Percentiles rank a stretch among this genome's conserved stretches.
These are phyloP conservation scores for Aspergillus nanangensis DNA, from an alignment of 495 filamentous ascomycete species.

Conservation along the genomic window DNA sequence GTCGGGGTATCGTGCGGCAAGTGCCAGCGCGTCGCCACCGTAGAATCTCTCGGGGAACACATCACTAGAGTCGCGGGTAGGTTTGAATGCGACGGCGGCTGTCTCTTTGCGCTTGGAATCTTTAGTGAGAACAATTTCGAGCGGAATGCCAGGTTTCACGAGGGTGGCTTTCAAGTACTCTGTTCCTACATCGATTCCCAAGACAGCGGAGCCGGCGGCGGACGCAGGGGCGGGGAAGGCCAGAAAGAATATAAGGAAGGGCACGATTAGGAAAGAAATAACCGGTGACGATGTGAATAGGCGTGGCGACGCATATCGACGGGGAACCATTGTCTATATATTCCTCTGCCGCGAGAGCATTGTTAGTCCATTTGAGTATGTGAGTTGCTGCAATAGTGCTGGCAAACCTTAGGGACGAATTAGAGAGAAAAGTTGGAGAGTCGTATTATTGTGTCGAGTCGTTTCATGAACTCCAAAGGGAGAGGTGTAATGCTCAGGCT, in stretches of 20 bases:
- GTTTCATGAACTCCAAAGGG: too few relatives aligned
- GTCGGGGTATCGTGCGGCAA: constrained; percentile 81
- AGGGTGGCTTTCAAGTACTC: constrained; percentile 96
- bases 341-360: constrained; percentile 4
- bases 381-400: neutral
- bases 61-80: constrained; percentile 53
- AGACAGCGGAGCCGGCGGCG: constrained; percentile 64
- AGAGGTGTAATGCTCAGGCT: too few relatives aligned
- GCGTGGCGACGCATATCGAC: constrained; percentile 21
- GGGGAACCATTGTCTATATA: constrained; percentile 48
- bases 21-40: constrained; percentile 83
- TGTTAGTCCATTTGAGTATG: neutral
- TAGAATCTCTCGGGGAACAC: constrained; percentile 85
- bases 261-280: constrained; percentile 32
- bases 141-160: constrained; percentile 95
- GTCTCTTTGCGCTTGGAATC: constrained; percentile 95
- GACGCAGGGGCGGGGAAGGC: constrained; percentile 56
- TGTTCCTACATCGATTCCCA: constrained; percentile 92
- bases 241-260: constrained; percentile 50
- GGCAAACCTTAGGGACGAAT: neutral
- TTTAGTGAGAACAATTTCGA: constrained; percentile 98
- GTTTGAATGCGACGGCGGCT: constrained; percentile 92
- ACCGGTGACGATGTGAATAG: constrained; percentile 27
- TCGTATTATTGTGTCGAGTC: too few relatives aligned
- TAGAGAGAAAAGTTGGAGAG: too few relatives aligned